Evolutionary conservation across 1,284 basidiomycete species (phyloP), one percentile per base, ranked within the genome.

Genomic region (Pisolithus thermaeus): DNA sequence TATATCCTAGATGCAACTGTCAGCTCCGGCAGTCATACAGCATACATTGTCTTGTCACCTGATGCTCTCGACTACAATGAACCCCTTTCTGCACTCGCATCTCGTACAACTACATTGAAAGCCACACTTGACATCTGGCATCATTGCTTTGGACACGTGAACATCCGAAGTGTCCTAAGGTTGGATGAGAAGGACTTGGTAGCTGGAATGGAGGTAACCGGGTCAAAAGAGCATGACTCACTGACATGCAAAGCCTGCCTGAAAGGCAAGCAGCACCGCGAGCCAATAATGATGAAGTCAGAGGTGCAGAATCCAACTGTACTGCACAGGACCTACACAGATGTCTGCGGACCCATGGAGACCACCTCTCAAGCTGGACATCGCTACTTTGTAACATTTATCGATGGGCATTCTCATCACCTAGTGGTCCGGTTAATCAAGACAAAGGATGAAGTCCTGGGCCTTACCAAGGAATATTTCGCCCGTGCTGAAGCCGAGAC

Each of bases 121-220:
- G 42, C 42, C 14, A 25, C n/a, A 5, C 23, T 44, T 6, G 27
- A 46, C 11, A 50, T 48, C n/a, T 56, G 52, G 55, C 55, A 58
- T 41, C 30, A n/a, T 5, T 25, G 40, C n/a, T 30, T 58, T 28
- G 50, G 50, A 32, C 50, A 59, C 20, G 37, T 37, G 16, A 52
- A 48, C 7, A n/a, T 46, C 9, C 7, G 36, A 36, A 22, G n/a
- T 6, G 20, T 53, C 23, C 28, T 45, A 16, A 47, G 46, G 11
- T 7, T 58, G 50, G 16, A 27, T 8, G 12, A 46, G 22, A 53
- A 57, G 43, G 52, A 53, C 7, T 40, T 55, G 47, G 52, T 59
- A n/a, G 40, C 36, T 16, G 56, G 56, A 8, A 47, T 58, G 27
- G 41, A 35, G 11, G 12, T 37, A n/a, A 38, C 55, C 25, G 52